Base-by-base conservation (phyloP, 2,329 filamentous ascomycete genomes). In the Penicillium fuscoglaucum region DNA sequence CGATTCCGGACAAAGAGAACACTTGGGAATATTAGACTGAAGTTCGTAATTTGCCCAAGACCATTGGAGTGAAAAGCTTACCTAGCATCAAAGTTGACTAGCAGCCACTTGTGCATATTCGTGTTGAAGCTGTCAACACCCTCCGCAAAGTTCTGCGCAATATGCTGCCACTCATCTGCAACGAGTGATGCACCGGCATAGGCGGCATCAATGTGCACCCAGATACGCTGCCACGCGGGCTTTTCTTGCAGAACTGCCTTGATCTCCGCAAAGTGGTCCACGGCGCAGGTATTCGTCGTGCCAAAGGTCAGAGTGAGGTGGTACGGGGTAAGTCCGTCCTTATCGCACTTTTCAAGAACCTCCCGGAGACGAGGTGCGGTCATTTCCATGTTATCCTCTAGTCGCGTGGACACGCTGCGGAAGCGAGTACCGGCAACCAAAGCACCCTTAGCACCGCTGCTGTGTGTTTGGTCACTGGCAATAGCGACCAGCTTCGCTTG, bases 91-190 rank as follows among this genome's bases (percentile, higher is more conserved):
- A 97, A 97, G 76, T 96, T 96, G 57, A 91, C 92, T 19, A 97
- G 86, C 48, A 97, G 82, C 93, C 93, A 97, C 80, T 98, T 98
- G 82, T 97, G 93, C 84, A 96, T 90, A 80, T 97, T 98, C 80
- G 93, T 86, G 76, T 96, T 88, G 83, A 96, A 96, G 63, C 88
- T 92, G 79, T 96, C 90, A 72, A 96, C 92, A 24, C 81, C 77
- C 1, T 81, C 78, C 0, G 71, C 71, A 51, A 93, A 82, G 9
- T 85, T 78, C 24, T 79, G 70, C 1, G 87, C 81, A 50, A 91
- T 82, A 65, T 88, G 82, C 62, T 91, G 89, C 75, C 90, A 89
- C 74, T 96, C 91, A 3, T 91, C 89, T 24, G 90, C 87, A 4
- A 96, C 79, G 4, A 98, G 84, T 0, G 93, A 90, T 0, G 91